Base-by-base conservation (phyloP, 2,329 filamentous ascomycete species). In the Pseudocercospora eumusae region DNA sequence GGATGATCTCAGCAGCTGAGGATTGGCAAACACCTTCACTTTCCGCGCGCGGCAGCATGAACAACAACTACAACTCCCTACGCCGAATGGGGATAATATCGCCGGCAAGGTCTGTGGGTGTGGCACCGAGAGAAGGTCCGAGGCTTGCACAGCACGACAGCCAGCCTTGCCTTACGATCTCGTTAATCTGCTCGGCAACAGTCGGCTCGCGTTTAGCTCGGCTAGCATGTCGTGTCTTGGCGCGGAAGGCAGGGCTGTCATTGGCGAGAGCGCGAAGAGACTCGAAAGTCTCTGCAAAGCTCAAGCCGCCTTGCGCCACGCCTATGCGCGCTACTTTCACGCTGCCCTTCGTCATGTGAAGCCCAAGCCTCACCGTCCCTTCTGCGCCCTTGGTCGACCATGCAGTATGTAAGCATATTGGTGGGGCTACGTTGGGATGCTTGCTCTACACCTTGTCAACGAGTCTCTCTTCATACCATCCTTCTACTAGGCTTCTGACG, bases 221-320 rank as follows among this genome's bases (percentile, higher is more conserved):
- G 45, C 64, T 59, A n/a, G n/a, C n/a, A n/a, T n/a, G n/a, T n/a
- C n/a, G n/a, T 20, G 47, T 40, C 23, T 4, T 27, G 57, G 45
- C 27, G n/a, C n/a, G n/a, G 27, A 33, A 44, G 10, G 28, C 23
- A 25, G 21, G n/a, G 56, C 25, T 44, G 13, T 33, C 52, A 64
- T 61, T 61, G 25, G 56, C 57, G 40, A 40, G 49, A 20, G 10
- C 20, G 15, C 18, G 28, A 54, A 59, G 49, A 54, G 45, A 27
- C 61, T 57, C 28, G n/a, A 47, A 66, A 66, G 64, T 66, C 62
- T 66, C 57, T 64, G 61, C 64, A 62, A 57, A 18, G 57, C 57
- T 65, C 57, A 60, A 57, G 61, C 64, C 52, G 47, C 47, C 23
- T 20, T 33, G 56, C 59, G 61, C 61, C 59, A 59, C 60, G 59